Percentiles rank a stretch among this genome's conserved stretches.
phyloP scores from a whole-genome alignment of 305 asterid species.

The Fraxinus paxiana region DNA sequence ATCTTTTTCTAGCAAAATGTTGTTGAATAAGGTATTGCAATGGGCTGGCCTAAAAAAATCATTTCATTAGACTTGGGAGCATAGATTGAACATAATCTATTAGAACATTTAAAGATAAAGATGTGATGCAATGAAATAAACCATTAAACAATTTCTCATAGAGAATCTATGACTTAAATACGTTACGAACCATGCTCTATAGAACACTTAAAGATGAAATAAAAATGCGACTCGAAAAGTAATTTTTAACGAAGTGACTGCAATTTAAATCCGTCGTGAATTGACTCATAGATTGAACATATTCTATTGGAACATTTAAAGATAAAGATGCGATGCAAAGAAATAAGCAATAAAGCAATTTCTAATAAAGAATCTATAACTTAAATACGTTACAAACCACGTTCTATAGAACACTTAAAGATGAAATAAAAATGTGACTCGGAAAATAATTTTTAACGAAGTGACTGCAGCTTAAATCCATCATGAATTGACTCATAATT shows the following conservation, averaged over 20 bases:
- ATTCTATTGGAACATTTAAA: background rate
- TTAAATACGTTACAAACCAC: background rate
- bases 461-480: background rate
- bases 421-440: background rate
- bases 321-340: background rate
- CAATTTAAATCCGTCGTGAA: background rate
- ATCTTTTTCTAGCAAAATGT: background rate
- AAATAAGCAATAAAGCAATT: background rate
- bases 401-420: background rate
- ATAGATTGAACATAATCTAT: background rate
- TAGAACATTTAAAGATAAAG: background rate
- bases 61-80: background rate
- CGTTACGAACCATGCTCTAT: background rate
- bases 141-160: background rate
- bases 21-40: background rate
- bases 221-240: background rate
- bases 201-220: background rate
- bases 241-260: background rate
- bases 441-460: background rate
- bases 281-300: background rate
- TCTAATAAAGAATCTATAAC: background rate
- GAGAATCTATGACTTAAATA: background rate
- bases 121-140: background rate
- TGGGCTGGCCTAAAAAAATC: background rate
- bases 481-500: background rate